Evolutionary conservation across 164 flowering plant species (phyloP).

Genomic region (Magnolia officinalis): DNA sequence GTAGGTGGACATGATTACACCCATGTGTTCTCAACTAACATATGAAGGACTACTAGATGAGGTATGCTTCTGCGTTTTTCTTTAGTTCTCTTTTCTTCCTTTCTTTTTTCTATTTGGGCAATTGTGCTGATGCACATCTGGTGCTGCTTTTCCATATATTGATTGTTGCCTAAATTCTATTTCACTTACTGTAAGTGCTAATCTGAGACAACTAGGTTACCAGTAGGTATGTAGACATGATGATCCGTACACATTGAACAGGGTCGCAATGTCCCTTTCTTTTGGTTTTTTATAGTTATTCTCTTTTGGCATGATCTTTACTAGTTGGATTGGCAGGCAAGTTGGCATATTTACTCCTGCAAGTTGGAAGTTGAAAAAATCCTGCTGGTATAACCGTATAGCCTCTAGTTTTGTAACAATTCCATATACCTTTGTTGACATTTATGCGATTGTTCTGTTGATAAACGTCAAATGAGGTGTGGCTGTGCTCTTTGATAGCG

Average conservation of each 20-base stretch:
- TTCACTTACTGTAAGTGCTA: too few relatives aligned
- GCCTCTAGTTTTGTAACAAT: too few relatives aligned
- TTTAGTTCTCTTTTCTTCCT: background rate
- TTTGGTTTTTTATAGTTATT: background rate
- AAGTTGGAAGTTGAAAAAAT: too few relatives aligned
- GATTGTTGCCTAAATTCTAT: background rate
- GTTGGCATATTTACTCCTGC: background rate
- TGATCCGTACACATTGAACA: too few relatives aligned
- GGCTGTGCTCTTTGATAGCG: too few relatives aligned
- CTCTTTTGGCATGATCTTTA: background rate
- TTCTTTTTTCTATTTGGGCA: background rate
- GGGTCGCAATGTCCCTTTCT: too few relatives aligned
- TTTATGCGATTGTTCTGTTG: too few relatives aligned
- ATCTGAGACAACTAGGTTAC: too few relatives aligned
- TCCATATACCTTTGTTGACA: too few relatives aligned
- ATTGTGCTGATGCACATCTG: background rate
- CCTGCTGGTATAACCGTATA: too few relatives aligned
- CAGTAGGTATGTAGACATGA: too few relatives aligned
- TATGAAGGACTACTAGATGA: constrained; percentile 97
- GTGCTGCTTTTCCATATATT: background rate
- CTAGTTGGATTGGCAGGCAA: constrained; percentile 1
- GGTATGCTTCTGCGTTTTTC: constrained; percentile 33
- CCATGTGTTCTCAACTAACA: constrained; percentile 90
- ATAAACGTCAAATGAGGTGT: too few relatives aligned
- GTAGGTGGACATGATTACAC: constrained; percentile 98